phyloP scores from a whole-genome alignment of 805 yeast genomes.

The Danielia oregonensis region DNA sequence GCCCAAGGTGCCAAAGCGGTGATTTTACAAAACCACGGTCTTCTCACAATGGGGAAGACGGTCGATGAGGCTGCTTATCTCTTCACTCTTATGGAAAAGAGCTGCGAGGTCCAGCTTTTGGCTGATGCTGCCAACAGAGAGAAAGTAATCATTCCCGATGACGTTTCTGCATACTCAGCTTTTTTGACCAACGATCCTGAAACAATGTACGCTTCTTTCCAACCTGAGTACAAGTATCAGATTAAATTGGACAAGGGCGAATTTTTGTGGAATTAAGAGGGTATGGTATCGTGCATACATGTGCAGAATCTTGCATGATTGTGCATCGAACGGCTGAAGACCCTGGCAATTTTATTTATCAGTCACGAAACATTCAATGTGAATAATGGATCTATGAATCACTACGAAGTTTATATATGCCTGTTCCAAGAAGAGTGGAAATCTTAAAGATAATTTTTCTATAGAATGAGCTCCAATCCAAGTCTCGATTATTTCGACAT shows the following conservation, averaged over 20 bases:
- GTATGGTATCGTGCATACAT: too few species aligned
- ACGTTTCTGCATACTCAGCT: constrained; percentile 8
- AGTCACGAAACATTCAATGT: too few species aligned
- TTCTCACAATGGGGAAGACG: constrained; percentile 64
- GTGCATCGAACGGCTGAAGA: too few species aligned
- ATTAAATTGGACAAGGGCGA: constrained; percentile 5
- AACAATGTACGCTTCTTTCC: constrained; percentile 8
- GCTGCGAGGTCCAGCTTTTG: constrained; percentile 62
- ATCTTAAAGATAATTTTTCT: too few species aligned
- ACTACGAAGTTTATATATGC: too few species aligned
- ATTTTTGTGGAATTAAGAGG: too few species aligned
- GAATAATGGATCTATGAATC: too few species aligned
- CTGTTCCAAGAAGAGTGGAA: too few species aligned
- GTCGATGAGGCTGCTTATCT: constrained; percentile 74
- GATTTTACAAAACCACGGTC: constrained; percentile 70
- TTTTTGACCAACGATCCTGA: constrained; percentile 6
- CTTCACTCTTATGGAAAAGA: constrained; percentile 58
- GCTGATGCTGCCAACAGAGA: constrained; percentile 48
- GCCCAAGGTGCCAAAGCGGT: constrained; percentile 56
- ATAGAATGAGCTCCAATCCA: too few species aligned
- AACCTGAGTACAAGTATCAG: constrained; percentile 9
- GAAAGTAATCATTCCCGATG: constrained; percentile 4
- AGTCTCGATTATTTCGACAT: too few species aligned
- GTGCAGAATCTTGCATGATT: too few species aligned
- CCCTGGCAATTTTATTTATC: too few species aligned